phyloP scores from a whole-genome alignment of 306 rosid species.

The Echinosophora koreensis region DNA sequence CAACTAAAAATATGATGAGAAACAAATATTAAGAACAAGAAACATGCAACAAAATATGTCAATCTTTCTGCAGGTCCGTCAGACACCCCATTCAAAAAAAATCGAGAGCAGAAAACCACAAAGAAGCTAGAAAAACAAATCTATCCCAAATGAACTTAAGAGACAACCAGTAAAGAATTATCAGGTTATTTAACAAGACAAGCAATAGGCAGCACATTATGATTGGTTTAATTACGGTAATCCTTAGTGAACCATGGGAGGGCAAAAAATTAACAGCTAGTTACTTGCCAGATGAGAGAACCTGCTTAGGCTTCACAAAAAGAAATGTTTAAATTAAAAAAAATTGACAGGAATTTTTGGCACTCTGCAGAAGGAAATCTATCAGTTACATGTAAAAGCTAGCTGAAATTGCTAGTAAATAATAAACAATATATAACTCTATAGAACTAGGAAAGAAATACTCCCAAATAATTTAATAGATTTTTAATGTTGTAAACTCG shows the following conservation, averaged over 20 bases:
- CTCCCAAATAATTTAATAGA: neutral
- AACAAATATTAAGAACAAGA: too few relatives aligned
- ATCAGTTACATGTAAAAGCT: neutral
- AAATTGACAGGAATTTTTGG: neutral
- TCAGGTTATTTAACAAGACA: slow-evolving; percentile 24
- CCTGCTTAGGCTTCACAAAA: slow-evolving; percentile 8
- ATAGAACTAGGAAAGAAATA: slow-evolving; percentile 22
- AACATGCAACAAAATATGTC: too few relatives aligned
- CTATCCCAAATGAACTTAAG: too few relatives aligned
- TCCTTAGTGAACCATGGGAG: slow-evolving; percentile 4
- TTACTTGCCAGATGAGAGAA: slow-evolving; percentile 5
- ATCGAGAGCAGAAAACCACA: too few relatives aligned
- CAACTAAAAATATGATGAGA: too few relatives aligned
- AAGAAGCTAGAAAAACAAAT: too few relatives aligned
- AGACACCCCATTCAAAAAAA: too few relatives aligned
- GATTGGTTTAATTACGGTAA: slow-evolving; percentile 14
- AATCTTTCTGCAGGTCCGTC: too few relatives aligned
- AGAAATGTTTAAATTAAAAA: slow-evolving; percentile 3
- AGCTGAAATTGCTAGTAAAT: slow-evolving; percentile 23
- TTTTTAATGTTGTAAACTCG: slow-evolving; percentile 23
- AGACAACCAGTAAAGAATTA: neutral
- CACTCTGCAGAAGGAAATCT: slow-evolving; percentile 7
- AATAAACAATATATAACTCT: slow-evolving; percentile 14
- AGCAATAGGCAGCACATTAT: slow-evolving; percentile 29
- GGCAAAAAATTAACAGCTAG: slow-evolving; percentile 15